phyloP scores from a whole-genome alignment of 768 basidiomycete species.

The Suillus variegatus region DNA sequence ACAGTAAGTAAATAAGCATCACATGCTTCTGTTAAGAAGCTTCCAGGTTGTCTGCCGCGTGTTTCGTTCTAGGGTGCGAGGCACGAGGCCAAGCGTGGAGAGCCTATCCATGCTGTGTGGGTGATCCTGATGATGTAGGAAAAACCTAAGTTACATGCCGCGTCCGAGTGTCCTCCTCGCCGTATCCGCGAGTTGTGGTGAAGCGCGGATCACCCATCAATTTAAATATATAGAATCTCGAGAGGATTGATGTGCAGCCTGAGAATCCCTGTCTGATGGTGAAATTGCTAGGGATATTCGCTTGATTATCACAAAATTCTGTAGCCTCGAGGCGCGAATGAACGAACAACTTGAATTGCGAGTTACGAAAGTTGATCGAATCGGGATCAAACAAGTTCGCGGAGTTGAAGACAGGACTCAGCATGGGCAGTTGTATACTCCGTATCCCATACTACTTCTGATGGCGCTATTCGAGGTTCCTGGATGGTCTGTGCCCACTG shows the following conservation, averaged over 20 bases:
- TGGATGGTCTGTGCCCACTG: conserved; percentile 61
- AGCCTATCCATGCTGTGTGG: not conserved
- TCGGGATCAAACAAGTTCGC: not conserved
- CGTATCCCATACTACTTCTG: not conserved
- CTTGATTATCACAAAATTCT: not conserved
- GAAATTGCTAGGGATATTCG: not conserved
- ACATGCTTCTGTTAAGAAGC: conserved; percentile 1
- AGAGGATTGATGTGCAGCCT: not conserved
- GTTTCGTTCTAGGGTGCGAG: conserved; percentile 1
- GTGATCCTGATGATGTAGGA: not conserved
- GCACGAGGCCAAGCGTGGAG: conserved; percentile 5
- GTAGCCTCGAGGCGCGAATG: not conserved
- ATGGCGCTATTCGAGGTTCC: conserved; percentile 67
- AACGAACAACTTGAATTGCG: not conserved
- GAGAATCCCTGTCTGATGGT: not conserved
- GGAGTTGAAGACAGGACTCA: not conserved
- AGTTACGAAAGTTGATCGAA: not conserved
- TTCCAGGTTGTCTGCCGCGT: not conserved
- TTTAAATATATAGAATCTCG: not conserved
- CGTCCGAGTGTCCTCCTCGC: not conserved
- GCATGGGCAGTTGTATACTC: too few species aligned
- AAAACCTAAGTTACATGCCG: conserved; percentile 2
- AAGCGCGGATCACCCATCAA: not conserved
- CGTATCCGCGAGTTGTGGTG: conserved; percentile 1
- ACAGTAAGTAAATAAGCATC: conserved; percentile 1